phyloP scores from a whole-genome alignment of 169 alveolate species.

The Sarcocystis neurona region DNA sequence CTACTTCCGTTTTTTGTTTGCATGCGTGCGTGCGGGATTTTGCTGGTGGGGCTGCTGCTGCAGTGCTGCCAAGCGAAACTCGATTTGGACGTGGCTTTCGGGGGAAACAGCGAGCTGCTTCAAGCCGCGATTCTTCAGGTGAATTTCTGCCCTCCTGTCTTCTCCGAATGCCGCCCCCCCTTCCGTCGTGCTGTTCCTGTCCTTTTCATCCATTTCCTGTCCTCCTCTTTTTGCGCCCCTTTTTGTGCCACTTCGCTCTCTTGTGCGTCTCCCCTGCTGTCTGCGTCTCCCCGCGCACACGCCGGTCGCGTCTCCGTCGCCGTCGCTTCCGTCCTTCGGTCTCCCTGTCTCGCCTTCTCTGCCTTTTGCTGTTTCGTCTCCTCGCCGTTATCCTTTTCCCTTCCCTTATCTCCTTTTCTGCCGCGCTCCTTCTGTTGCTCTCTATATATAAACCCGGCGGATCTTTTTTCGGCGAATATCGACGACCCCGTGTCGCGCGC shows the following conservation, averaged over 20 bases:
- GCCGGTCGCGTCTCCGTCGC: neutral
- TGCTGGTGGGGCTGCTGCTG: too few relatives aligned
- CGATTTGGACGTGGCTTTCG: constrained; percentile 82
- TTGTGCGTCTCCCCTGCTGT: neutral
- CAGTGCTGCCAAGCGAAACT: constrained; percentile 82
- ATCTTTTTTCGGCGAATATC: neutral
- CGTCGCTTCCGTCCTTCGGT: neutral
- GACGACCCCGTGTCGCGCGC: too few relatives aligned
- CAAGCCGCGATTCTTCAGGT: constrained; percentile 73
- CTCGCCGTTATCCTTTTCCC: neutral
- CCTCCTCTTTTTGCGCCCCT: neutral
- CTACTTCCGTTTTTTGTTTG: too few relatives aligned
- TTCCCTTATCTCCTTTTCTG: neutral
- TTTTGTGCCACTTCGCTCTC: neutral
- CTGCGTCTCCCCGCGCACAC: neutral
- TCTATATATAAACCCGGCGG: neutral
- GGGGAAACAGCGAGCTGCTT: constrained; percentile 78
- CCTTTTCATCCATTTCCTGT: neutral
- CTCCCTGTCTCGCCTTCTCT: neutral
- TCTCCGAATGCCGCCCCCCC: neutral
- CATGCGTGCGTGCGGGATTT: too few relatives aligned
- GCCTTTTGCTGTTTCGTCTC: neutral
- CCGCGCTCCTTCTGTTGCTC: neutral
- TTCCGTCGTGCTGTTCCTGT: neutral
- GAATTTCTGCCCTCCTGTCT: neutral